Evolutionary conservation across 139 green algal genomes (phyloP).

Genomic region (Tetradesmus obliquus): DNA sequence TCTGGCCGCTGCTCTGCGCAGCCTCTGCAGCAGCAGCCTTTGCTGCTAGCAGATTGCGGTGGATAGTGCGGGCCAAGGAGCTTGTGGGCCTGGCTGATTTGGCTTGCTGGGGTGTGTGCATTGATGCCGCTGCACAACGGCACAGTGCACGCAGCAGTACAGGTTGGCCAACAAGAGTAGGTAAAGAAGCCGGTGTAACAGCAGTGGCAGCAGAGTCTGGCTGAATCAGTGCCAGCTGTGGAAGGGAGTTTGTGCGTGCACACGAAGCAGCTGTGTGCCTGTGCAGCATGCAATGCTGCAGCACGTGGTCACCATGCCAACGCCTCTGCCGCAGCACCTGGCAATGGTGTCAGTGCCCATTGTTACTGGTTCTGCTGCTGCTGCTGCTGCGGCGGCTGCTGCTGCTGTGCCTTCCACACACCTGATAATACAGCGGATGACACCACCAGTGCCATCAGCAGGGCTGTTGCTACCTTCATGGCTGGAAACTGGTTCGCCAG

Average conservation of each 20-base stretch:
- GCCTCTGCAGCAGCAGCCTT: neutral
- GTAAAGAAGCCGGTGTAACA: neutral
- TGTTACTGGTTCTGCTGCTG: neutral
- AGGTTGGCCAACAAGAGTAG: neutral
- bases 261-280: neutral
- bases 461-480: neutral
- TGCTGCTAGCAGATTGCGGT: neutral
- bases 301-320: neutral
- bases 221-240: neutral
- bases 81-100: neutral
- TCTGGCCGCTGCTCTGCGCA: neutral
- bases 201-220: neutral
- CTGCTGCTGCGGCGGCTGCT: neutral
- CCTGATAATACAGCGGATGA: neutral
- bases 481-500: neutral
- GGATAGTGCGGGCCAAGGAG: neutral
- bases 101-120: neutral
- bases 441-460: neutral
- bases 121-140: neutral
- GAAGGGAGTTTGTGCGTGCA: neutral
- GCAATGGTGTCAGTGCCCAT: too few relatives aligned
- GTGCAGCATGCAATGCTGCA: neutral
- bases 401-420: neutral
- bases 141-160: neutral
- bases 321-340: too few relatives aligned